Evolutionary conservation across 306 rosid genomes (phyloP), one percentile per base, ranked within the genome.

Genomic region (Alnus rubra): DNA sequence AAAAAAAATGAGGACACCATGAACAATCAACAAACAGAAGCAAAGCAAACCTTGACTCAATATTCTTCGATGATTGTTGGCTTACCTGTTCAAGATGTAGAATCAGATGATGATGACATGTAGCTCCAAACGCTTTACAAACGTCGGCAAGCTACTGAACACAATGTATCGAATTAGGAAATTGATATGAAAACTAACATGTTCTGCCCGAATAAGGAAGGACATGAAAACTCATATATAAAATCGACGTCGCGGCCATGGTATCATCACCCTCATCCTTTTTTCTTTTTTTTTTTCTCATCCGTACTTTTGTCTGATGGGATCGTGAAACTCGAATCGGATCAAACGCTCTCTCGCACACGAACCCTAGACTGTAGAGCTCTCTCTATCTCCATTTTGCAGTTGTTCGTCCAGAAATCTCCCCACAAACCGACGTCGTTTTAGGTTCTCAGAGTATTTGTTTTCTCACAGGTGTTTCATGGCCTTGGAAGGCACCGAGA

Each of bases 261-360:
- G 70, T 39, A 74, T 39, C 72, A 78, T 52, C 19, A 9, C 74
- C 30, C 37, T 45, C 9, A 45, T 45, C 49, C 49, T 5, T 11
- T n/a, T 23, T 70, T 69, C 47, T 58, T 56, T 5, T 11, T n/a
- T n/a, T 70, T 69, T 56, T 58, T 56, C n/a, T 35, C 49, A 44
- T 78, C 47, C 69, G 35, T 65, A 14, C 14, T 49, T 73, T 78
- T 52, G 68, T n/a, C 68, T 79, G 80, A 82, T 79, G 82, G 79
- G 85, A 84, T 87, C 84, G 74, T 62, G 74, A 77, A 82, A 74
- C 84, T 84, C 78, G 78, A 85, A 85, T 87, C 85, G 81, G 90
- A 87, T 87, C 86, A 71, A 33, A 68, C 76, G 74, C 82, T 70
- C 56, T 78, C 76, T 33, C 51, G 50, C 81, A 52, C 86, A 42